Evolutionary conservation across 2,329 filamentous ascomycete species (phyloP).

Genomic region (Neofusicoccum cordaticola): DNA sequence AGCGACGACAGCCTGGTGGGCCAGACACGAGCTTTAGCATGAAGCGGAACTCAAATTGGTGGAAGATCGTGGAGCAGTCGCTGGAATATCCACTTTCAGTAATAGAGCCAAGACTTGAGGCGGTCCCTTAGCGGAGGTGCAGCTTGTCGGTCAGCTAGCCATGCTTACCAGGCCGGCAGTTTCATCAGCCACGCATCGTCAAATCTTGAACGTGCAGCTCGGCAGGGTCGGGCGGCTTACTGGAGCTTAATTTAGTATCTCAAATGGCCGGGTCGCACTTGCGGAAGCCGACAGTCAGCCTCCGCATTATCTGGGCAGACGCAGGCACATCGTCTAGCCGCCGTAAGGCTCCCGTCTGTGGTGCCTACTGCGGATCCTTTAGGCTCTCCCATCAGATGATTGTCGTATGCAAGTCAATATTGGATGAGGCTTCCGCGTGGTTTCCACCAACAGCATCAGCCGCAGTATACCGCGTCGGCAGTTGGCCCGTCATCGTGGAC

Average conservation of each 20-base stretch:
- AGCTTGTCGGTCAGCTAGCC: slow-evolving; percentile 1
- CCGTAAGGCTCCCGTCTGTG: not conserved
- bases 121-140: not conserved
- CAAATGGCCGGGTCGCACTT: not conserved
- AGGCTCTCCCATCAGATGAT: not conserved
- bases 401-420: slow-evolving; percentile 1
- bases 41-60: slow-evolving; percentile 6
- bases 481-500: not conserved
- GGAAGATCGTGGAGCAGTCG: not conserved
- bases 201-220: not conserved
- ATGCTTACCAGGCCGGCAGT: slow-evolving; percentile 1
- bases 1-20: not conserved
- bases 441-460: not conserved
- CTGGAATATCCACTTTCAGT: slow-evolving; percentile 2
- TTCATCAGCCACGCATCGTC: not conserved
- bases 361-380: not conserved
- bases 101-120: slow-evolving; percentile 14
- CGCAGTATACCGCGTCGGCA: not conserved
- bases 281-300: not conserved
- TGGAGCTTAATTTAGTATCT: slow-evolving; percentile 6
- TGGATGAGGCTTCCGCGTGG: slow-evolving; percentile 1
- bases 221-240: slow-evolving; percentile 5
- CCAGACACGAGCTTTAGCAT: not conserved
- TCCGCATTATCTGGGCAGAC: not conserved
- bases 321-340: slow-evolving; percentile 3